Evolutionary conservation across 495 filamentous ascomycete genomes (phyloP).

Genomic region (Annulohypoxylon bovei): DNA sequence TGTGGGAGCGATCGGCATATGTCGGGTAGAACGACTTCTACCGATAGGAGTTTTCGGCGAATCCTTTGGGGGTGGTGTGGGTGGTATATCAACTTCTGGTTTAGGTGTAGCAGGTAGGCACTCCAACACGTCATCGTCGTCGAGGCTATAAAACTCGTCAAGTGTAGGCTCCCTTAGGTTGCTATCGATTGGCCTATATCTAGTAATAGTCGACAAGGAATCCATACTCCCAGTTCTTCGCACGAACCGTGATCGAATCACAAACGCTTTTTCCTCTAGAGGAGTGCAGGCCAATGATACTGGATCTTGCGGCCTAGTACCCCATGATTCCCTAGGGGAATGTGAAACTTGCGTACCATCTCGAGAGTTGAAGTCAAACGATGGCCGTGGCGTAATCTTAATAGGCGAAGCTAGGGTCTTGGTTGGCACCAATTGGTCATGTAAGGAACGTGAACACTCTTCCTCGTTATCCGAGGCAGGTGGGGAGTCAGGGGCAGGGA

Average conservation of each 20-base stretch:
- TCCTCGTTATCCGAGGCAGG: slow-evolving; percentile 30
- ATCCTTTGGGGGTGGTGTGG: slow-evolving; percentile 33
- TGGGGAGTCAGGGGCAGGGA: slow-evolving; percentile 28
- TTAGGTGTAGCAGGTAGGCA: slow-evolving; percentile 26
- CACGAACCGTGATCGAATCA: slow-evolving; percentile 16
- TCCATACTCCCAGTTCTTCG: slow-evolving; percentile 38
- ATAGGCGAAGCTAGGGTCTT: slow-evolving; percentile 26
- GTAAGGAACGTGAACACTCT: not conserved
- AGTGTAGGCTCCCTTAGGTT: slow-evolving; percentile 55
- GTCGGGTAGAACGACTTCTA: slow-evolving; percentile 42
- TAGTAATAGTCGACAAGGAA: slow-evolving; percentile 28
- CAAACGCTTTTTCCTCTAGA: slow-evolving; percentile 3
- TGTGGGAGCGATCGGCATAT: slow-evolving; percentile 41
- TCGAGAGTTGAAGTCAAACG: slow-evolving; percentile 7
- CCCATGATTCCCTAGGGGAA: slow-evolving; percentile 39
- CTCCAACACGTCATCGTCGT: slow-evolving; percentile 60
- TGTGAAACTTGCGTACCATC: not conserved
- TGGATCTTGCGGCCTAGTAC: slow-evolving; percentile 30
- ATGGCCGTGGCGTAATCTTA: slow-evolving; percentile 15
- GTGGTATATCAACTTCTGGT: slow-evolving; percentile 20
- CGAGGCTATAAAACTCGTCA: slow-evolving; percentile 56
- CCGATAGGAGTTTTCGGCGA: slow-evolving; percentile 42
- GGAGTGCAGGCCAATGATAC: not conserved
- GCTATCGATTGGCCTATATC: slow-evolving; percentile 3
- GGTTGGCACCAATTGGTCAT: not conserved